A percentile compares a stretch with the other conserved stretches of the same genome.
phyloP scores from a whole-genome alignment of 768 basidiomycete genomes.

The Cubamyces sp. region DNA sequence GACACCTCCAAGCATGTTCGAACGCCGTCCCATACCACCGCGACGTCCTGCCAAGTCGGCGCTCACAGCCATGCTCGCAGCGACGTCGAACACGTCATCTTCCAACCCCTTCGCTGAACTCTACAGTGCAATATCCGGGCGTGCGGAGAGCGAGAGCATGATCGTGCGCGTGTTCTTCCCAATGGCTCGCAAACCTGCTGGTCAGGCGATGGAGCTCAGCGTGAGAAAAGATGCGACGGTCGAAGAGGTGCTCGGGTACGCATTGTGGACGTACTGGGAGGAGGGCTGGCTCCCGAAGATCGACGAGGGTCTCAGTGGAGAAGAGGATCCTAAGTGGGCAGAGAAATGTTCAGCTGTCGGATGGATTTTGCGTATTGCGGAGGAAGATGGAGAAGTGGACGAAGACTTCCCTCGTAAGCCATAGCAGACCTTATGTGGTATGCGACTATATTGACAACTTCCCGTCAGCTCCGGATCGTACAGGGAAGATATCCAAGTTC shows the following conservation, averaged over 20 bases:
- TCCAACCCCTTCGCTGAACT: conserved; percentile 88
- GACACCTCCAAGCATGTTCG: conserved; percentile 44
- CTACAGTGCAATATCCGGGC: conserved; percentile 85
- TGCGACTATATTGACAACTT: conserved; percentile 4
- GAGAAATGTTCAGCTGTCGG: conserved; percentile 73
- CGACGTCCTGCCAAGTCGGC: conserved; percentile 57
- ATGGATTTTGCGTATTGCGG: conserved; percentile 93
- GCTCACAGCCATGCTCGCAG: conserved; percentile 75
- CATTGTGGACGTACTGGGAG: conserved; percentile 93
- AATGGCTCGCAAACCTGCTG: conserved; percentile 62
- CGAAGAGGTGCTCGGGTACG: conserved; percentile 95
- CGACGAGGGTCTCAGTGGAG: conserved; percentile 62
- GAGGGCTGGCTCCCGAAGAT: conserved; percentile 79
- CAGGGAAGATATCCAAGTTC: conserved; percentile 84
- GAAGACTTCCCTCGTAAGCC: conserved; percentile 94
- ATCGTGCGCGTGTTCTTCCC: conserved; percentile 87
- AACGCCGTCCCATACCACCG: conserved; percentile 53
- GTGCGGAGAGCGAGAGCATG: conserved; percentile 59
- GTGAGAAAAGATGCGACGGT: conserved; percentile 89
- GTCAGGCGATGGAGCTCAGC: conserved; percentile 68
- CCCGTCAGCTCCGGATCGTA: conserved; percentile 81
- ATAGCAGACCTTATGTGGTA: background rate
- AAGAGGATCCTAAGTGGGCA: conserved; percentile 63
- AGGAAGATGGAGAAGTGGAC: conserved; percentile 97
- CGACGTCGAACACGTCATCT: conserved; percentile 57